Conservation (phyloP, 345 rosid genomes). For the Hevea brasiliensis region DNA sequence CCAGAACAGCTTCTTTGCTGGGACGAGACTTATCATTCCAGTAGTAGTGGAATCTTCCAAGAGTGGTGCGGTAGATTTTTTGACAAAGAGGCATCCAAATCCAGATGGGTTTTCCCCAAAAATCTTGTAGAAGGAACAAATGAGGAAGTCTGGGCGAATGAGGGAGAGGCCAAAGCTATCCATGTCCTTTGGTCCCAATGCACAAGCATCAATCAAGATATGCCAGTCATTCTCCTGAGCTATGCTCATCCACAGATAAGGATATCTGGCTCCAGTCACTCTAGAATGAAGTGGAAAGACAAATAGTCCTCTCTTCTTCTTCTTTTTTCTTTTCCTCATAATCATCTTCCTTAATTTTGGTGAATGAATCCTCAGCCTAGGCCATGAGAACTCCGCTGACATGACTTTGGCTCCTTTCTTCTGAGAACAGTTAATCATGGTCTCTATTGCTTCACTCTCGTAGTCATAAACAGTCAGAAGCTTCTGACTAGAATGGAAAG, state of each 20-base stretch:
- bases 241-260: constrained; percentile 81
- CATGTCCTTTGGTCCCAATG: constrained; percentile 93
- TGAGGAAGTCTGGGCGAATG: constrained; percentile 76
- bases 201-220: constrained; percentile 85
- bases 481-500: constrained; percentile 56
- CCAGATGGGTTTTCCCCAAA: constrained; percentile 95
- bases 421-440: constrained; percentile 60
- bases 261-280: constrained; percentile 83
- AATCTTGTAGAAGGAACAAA: constrained; percentile 86
- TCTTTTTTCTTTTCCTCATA: constrained; percentile 50
- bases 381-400: constrained; percentile 94
- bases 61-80: constrained; percentile 59
- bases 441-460: constrained; percentile 79
- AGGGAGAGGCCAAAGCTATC: constrained; percentile 89
- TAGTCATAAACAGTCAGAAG: constrained; percentile 86
- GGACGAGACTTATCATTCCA: constrained; percentile 77
- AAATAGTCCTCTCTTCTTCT: constrained; percentile 68
- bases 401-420: constrained; percentile 69
- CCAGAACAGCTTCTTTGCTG: constrained; percentile 38
- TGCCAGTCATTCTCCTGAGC: constrained; percentile 96
- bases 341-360: constrained; percentile 63
- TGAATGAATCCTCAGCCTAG: constrained; percentile 69
- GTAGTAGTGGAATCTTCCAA: constrained; percentile 51
- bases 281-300: constrained; percentile 92
- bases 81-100: constrained; percentile 88